Evolutionary conservation across 805 yeast genomes (phyloP).

Genomic region (Starmerella bombicola): DNA sequence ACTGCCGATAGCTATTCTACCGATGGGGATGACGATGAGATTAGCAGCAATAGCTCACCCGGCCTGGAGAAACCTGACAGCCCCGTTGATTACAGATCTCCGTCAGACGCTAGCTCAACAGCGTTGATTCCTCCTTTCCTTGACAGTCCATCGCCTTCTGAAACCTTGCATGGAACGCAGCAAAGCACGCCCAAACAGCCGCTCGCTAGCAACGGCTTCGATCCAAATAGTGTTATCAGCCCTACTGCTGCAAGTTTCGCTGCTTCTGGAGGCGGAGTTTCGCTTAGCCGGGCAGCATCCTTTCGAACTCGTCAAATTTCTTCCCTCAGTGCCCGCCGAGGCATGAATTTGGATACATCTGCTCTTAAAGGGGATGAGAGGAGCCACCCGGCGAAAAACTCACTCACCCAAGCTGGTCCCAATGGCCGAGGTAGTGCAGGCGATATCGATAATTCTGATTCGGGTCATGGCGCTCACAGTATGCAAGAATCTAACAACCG

Average conservation of each 20-base stretch:
- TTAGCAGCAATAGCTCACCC: background rate
- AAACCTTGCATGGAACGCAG: background rate
- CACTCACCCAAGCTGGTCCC: background rate
- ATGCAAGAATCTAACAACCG: conserved; percentile 6
- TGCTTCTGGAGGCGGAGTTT: conserved; percentile 14
- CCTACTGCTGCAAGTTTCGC: conserved; percentile 16
- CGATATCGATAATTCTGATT: background rate
- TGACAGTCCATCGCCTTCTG: background rate
- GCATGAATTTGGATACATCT: conserved; percentile 25
- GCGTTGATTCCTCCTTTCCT: background rate
- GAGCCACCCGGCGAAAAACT: background rate
- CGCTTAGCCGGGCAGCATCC: conserved; percentile 15
- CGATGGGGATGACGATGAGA: conserved; percentile 3
- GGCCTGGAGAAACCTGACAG: background rate
- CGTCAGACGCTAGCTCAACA: background rate
- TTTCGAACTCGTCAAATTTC: conserved; percentile 17
- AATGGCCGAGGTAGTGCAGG: background rate
- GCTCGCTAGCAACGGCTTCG: conserved; percentile 10
- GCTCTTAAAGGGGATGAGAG: background rate
- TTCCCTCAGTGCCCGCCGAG: conserved; percentile 29
- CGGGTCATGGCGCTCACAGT: background rate
- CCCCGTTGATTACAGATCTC: background rate
- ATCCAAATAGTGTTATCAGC: conserved; percentile 14
- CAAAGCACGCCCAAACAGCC: background rate
- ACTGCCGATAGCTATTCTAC: conserved; percentile 4